Base-by-base conservation (phyloP, 2,329 filamentous ascomycete species). In the Venturia effusa region DNA sequence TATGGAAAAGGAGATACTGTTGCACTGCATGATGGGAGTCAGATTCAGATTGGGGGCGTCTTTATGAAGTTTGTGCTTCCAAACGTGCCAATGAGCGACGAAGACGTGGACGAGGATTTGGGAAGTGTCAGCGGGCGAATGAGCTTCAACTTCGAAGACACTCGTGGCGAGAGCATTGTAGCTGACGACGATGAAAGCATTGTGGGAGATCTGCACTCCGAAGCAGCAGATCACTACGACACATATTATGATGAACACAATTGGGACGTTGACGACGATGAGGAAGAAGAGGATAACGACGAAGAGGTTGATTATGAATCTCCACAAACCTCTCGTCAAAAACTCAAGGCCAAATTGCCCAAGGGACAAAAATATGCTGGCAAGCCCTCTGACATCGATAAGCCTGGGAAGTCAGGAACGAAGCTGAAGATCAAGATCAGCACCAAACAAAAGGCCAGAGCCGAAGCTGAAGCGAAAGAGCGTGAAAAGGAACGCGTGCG, bases 21-120 rank as follows among this genome's bases (percentile, higher is more conserved):
- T 11, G 78, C 81, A 3, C 75, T 93, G 24, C 80, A 81, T 59
- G 86, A 87, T 68, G 85, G 86, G 41, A 84, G 85, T 67, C 77
- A 80, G n/a, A 79, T 92, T 45, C 85, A 89, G 71, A 88, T 92
- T 71, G 88, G 88, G 64, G 84, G 86, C 66, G 83, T 92, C 3
- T 79, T 81, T 57, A 85, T 92, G 67, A 77, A 76, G 17, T 92
- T 92, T 72, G 77, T 84, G 55, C 84, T 92, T 67, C 89, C 88
- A 51, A 83, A 84, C 64, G 81, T 84, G n/a, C 77, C 81, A 22
- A 72, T 76, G 30, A 83, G 84, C 22, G 79, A 80, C 65, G 68
- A 72, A 11, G 71, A 71, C 2, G 67, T 74, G 37, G 75, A 77
- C 1, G 76, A 78, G 34, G 73, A 79, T 22, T 81, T 83, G 63